Percentiles rank a stretch among this genome's conserved stretches.
Conservation (phyloP, 805 yeast genomes). For the Teunomyces pallodes region DNA sequence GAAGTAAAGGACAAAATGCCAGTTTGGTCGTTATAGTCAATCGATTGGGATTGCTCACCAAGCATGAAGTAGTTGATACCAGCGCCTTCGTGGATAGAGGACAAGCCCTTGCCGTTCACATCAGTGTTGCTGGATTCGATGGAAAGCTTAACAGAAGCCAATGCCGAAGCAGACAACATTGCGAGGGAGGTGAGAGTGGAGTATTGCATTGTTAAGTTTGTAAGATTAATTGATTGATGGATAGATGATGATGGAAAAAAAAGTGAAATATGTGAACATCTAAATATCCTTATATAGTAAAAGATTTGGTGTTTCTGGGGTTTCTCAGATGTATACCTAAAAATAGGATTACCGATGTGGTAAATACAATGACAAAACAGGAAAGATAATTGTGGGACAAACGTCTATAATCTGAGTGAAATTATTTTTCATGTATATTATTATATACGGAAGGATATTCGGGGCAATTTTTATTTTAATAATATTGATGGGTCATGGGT, state of each 20-base stretch:
- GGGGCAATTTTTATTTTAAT: no score
- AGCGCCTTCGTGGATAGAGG: conserved; percentile 42
- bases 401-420: not conserved
- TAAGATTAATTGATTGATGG: not conserved
- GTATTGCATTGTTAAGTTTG: conserved; percentile 6
- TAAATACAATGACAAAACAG: not conserved
- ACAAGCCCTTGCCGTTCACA: conserved; percentile 6
- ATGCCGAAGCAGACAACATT: conserved; percentile 6
- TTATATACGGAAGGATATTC: no score
- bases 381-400: not conserved
- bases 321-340: not conserved
- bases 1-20: not conserved
- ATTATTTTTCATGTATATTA: not conserved
- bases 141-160: conserved; percentile 5
- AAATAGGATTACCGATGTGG: not conserved
- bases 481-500: no score
- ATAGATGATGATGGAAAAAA: not conserved
- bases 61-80: conserved; percentile 40
- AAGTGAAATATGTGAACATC: not conserved
- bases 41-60: conserved; percentile 16
- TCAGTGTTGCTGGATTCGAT: conserved; percentile 1
- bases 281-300: not conserved
- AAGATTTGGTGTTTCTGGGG: no score
- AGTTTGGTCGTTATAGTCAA: conserved; percentile 17
- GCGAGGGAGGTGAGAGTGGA: conserved; percentile 6